Base-by-base conservation (phyloP, 1,284 basidiomycete species). In the Mycena sp. region DNA sequence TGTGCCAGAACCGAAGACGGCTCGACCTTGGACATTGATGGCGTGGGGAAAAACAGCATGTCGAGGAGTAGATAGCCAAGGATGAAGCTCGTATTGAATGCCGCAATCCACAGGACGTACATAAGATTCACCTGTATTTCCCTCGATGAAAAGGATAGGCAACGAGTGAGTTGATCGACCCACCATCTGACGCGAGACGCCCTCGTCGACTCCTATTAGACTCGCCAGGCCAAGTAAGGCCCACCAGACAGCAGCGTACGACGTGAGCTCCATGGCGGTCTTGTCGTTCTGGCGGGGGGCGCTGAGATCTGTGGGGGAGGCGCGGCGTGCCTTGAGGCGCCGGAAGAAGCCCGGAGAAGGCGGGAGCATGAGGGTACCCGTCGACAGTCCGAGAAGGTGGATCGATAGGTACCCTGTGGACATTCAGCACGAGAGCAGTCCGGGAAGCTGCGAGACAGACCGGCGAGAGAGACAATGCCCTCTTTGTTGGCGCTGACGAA, bases 401-500 rank as follows among this genome's bases (percentile, higher is more conserved):
- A 99, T 90, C 0, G 95, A 86, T 9, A 98, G 82, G 76, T 99
- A 99, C 6, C 97, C 96, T 92, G 66, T 11, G 37, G n/a, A 56
- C 32, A 35, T 51, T 57, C 48, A 29, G 19, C 23, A 44, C n/a
- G 25, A 28, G 23, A 25, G 16, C 28, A 38, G 3, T 32, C n/a
- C 6, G 25, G 63, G 35, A 30, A n/a, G 29, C 14, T 7, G 43
- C 1, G 49, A 11, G n/a, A 21, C 51, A 12, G 44, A 58, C 80
- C 58, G 58, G 90, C 93, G 26, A 98, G 82, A 4, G 92, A 96
- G 23, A 91, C 83, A 37, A 99, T 72, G 0, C 98, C 97, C 74
- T 98, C 95, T 73, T 98, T 98, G 79, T 99, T 99, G 38, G 88
- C 85, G n/a, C 86, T 88, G 30, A 97, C 67, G 4, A 96, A 55